Percentiles rank a stretch among this genome's conserved stretches.
Conservation (phyloP, 495 filamentous ascomycete species). For the Tetracladium setigerum region DNA sequence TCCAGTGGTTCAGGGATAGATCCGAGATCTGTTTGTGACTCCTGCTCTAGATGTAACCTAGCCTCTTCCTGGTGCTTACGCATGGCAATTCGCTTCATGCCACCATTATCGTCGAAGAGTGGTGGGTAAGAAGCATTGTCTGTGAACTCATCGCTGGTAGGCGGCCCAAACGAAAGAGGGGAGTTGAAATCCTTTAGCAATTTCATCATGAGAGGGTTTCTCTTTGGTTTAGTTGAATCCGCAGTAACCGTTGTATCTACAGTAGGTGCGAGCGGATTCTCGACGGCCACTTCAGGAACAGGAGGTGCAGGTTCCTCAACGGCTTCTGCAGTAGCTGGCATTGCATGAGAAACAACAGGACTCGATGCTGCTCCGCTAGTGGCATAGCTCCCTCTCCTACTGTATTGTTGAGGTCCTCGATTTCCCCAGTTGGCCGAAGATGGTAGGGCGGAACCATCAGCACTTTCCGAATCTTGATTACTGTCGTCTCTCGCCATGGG, state of each 20-base stretch:
- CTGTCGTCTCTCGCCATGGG: conserved; percentile 67
- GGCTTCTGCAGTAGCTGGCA: conserved; percentile 38
- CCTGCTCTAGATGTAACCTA: conserved; percentile 54
- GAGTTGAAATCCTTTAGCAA: conserved; percentile 17
- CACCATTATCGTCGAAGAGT: conserved; percentile 72
- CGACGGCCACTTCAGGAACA: conserved; percentile 24
- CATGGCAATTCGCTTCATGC: conserved; percentile 64
- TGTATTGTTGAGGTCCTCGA: conserved; percentile 63
- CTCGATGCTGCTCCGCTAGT: conserved; percentile 76
- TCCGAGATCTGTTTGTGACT: conserved; percentile 33
- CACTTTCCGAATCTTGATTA: conserved; percentile 62
- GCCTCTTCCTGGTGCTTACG: conserved; percentile 63
- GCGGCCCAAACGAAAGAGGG: conserved; percentile 4
- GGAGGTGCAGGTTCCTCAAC: conserved; percentile 24
- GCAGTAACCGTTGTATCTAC: conserved; percentile 20
- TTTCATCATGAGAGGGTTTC: conserved; percentile 11
- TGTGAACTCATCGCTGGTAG: not conserved
- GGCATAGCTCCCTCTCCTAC: conserved; percentile 65
- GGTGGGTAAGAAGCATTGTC: conserved; percentile 40
- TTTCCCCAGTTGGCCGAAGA: conserved; percentile 90
- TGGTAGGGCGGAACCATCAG: conserved; percentile 79
- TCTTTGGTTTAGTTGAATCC: conserved; percentile 19
- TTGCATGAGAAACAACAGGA: conserved; percentile 59
- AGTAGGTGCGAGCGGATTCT: not conserved
- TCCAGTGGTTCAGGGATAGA: conserved; percentile 28